phyloP scores from a whole-genome alignment of 192 early-diverging fungal genomes.

The Gaertneriomyces sp. region DNA sequence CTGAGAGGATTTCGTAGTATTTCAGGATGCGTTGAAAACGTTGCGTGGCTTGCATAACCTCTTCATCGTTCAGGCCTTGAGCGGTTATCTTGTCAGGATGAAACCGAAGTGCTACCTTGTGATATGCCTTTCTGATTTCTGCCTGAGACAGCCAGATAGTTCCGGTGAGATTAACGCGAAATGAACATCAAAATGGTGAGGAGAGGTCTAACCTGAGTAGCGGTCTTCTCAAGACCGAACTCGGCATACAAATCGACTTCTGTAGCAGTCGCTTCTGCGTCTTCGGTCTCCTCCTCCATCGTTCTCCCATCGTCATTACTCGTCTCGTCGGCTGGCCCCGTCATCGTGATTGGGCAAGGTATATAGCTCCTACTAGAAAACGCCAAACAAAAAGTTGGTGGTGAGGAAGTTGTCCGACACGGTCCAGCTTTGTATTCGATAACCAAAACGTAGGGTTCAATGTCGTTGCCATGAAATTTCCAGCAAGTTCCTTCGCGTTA shows the following conservation, averaged over 20 bases:
- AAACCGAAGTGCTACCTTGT: conserved; percentile 35
- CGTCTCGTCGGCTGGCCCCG: too few relatives aligned
- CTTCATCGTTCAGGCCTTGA: conserved; percentile 18
- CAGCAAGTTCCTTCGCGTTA: too few relatives aligned
- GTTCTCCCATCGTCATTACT: too few relatives aligned
- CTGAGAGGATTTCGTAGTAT: conserved; percentile 73
- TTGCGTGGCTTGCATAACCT: conserved; percentile 51
- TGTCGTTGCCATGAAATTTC: too few relatives aligned
- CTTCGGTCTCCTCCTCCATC: too few relatives aligned
- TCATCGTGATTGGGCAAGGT: too few relatives aligned
- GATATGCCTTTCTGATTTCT: conserved; percentile 38
- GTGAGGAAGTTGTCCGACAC: too few relatives aligned
- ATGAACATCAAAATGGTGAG: background rate
- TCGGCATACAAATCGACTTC: conserved; percentile 25
- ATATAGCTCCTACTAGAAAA: too few relatives aligned
- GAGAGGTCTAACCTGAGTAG: conserved; percentile 10
- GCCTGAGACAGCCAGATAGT: conserved; percentile 9
- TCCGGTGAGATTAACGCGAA: background rate
- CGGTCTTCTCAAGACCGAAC: conserved; percentile 12
- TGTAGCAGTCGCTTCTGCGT: too few relatives aligned
- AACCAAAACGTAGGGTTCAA: too few relatives aligned
- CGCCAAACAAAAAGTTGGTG: too few relatives aligned
- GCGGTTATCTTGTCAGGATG: conserved; percentile 41
- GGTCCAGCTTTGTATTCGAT: too few relatives aligned
- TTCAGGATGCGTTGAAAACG: conserved; percentile 73